Evolutionary conservation across 371 early-diverging fungal species (phyloP).

Genomic region (Actinomortierella ambigua): DNA sequence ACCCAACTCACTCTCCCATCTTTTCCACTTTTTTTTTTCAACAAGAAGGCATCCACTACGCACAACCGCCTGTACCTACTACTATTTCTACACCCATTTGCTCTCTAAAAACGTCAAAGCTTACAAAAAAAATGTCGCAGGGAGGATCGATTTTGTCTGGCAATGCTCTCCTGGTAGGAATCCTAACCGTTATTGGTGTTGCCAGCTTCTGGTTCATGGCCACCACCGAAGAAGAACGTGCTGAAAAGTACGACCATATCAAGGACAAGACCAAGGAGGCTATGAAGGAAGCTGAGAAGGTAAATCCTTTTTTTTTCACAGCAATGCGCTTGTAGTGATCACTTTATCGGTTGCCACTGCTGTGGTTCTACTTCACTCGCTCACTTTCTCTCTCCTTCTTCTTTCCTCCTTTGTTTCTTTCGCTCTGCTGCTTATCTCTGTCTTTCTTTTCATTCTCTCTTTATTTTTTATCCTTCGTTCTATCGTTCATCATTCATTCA

Average conservation of each 20-base stretch:
- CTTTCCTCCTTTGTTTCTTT: background rate
- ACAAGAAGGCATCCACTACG: no score
- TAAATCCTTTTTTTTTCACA: slow-evolving; percentile 1
- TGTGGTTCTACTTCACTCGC: no score
- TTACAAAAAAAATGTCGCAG: background rate
- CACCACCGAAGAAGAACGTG: slow-evolving; percentile 42
- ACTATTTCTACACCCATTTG: no score
- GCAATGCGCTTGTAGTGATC: background rate
- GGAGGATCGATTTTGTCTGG: slow-evolving; percentile 1
- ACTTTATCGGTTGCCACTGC: background rate
- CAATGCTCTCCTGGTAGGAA: slow-evolving; percentile 17
- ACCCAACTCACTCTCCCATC: no score
- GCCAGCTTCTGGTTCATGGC: slow-evolving; percentile 41
- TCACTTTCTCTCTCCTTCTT: background rate
- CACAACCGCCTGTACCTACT: no score
- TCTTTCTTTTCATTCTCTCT: background rate
- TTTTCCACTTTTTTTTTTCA: no score
- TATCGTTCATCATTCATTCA: no score
- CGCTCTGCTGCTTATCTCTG: background rate
- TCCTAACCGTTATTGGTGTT: slow-evolving; percentile 20
- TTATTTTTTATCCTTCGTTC: no score
- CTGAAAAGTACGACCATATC: slow-evolving; percentile 15
- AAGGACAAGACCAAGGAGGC: slow-evolving; percentile 31
- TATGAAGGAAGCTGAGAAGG: slow-evolving; percentile 39
- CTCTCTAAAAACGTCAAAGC: no score